Conservation (phyloP, 257 asterid genomes). For the Phtheirospermum japonicum region DNA sequence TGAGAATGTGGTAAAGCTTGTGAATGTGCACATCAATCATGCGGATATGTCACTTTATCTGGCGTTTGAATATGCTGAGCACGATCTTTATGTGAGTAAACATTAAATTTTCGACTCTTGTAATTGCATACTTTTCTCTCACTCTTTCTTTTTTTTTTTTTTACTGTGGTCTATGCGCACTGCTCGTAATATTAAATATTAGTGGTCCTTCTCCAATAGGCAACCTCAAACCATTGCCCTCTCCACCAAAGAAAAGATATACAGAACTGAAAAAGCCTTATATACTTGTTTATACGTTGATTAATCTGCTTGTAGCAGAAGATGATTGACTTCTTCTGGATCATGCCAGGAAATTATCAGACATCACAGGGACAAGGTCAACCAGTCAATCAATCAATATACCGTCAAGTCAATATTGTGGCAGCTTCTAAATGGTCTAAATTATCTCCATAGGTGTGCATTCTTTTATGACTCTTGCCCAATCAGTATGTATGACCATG, state of each 20-base stretch:
- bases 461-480: slow-evolving; percentile 21
- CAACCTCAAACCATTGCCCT: slow-evolving; percentile 1
- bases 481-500: slow-evolving; percentile 11
- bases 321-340: slow-evolving; percentile 26
- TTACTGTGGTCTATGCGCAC: slow-evolving; percentile 12
- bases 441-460: slow-evolving; percentile 87
- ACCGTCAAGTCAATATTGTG: slow-evolving; percentile 85
- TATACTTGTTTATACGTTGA: not conserved
- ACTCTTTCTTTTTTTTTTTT: slow-evolving; percentile 9
- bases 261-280: not conserved
- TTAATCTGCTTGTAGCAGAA: slow-evolving; percentile 24
- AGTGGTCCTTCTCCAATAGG: slow-evolving; percentile 9
- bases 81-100: slow-evolving; percentile 92
- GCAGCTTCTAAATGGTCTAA: slow-evolving; percentile 98
- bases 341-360: slow-evolving; percentile 82
- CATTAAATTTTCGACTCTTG: slow-evolving; percentile 18
- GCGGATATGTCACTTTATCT: slow-evolving; percentile 94
- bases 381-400: slow-evolving; percentile 75
- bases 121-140: not conserved
- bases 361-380: slow-evolving; percentile 97
- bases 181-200: slow-evolving; percentile 5
- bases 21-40: slow-evolving; percentile 89
- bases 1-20: slow-evolving; percentile 94
- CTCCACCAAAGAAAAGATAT: slow-evolving; percentile 16
- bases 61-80: slow-evolving; percentile 97